Evolutionary conservation across 2,329 filamentous ascomycete species (phyloP).

Genomic region (Colletotrichum sp.): DNA sequence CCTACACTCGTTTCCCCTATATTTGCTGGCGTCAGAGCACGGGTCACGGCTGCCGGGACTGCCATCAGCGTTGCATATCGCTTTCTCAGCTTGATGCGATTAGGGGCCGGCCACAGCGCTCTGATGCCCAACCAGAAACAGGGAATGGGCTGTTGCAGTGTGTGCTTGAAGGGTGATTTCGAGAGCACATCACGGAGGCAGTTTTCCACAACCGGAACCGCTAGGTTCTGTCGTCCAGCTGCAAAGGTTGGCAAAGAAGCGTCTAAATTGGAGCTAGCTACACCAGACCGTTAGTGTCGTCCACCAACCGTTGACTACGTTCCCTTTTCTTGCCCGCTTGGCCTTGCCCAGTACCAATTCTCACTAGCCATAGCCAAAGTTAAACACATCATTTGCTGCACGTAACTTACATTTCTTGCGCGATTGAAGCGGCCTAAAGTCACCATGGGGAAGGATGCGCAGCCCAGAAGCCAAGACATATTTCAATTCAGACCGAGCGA

Average conservation of each 20-base stretch:
- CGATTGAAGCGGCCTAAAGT: not conserved
- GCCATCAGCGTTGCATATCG: not conserved
- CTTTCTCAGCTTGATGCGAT: not conserved
- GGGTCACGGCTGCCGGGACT: not conserved
- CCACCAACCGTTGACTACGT: not conserved
- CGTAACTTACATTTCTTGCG: not conserved
- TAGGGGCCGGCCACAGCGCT: not conserved
- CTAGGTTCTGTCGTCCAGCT: not conserved
- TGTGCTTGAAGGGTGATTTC: not conserved
- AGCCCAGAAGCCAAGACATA: not conserved
- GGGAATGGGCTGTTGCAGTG: not conserved
- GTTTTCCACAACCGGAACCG: not conserved
- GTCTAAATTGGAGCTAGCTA: not conserved
- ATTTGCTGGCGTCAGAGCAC: not conserved
- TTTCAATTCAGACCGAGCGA: not conserved
- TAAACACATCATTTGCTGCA: not conserved
- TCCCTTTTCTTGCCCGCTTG: not conserved
- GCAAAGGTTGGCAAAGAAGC: not conserved
- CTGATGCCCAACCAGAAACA: not conserved
- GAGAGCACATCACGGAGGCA: not conserved
- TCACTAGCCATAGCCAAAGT: not conserved
- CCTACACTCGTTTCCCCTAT: not conserved
- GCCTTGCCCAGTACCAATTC: not conserved
- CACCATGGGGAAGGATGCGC: not conserved
- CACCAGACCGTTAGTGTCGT: not conserved